A percentile compares a stretch with the other conserved stretches of the same genome.
phyloP scores from a whole-genome alignment of 768 basidiomycete species.

The Pluteus cervinus region DNA sequence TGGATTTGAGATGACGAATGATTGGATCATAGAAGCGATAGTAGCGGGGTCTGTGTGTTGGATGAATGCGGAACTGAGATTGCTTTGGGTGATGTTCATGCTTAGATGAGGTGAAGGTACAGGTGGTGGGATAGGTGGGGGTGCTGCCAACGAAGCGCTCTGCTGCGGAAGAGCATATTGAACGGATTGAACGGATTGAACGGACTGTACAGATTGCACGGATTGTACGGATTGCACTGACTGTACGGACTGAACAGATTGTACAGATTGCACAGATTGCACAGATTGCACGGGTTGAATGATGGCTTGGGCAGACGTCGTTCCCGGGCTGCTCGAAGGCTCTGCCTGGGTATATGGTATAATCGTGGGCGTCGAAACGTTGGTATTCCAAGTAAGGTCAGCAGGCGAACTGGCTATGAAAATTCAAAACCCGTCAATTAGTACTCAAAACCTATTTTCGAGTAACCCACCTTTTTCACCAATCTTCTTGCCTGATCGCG shows the following conservation, averaged over 20 bases:
- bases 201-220: constrained; percentile 16
- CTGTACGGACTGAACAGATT: too few species aligned
- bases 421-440: too few species aligned
- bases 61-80: constrained; percentile 42
- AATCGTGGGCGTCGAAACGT: constrained; percentile 26
- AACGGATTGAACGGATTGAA: too few species aligned
- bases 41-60: constrained; percentile 40
- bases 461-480: constrained; percentile 44
- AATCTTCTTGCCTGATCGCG: constrained; percentile 44
- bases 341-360: constrained; percentile 34
- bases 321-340: constrained; percentile 28
- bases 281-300: constrained; percentile 37
- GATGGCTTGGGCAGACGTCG: constrained; percentile 23
- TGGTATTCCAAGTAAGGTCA: constrained; percentile 34
- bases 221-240: too few species aligned
- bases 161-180: constrained; percentile 12
- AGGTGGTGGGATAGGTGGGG: constrained; percentile 10
- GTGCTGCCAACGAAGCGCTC: constrained; percentile 13
- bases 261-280: too few species aligned
- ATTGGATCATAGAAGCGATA: constrained; percentile 49
- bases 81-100: constrained; percentile 24
- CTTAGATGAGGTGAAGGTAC: constrained; percentile 16
- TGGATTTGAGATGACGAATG: constrained; percentile 40
- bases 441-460: too few species aligned
- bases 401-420: too few species aligned